Base-by-base conservation (phyloP, 768 basidiomycete genomes). In the Boletus edulis region DNA sequence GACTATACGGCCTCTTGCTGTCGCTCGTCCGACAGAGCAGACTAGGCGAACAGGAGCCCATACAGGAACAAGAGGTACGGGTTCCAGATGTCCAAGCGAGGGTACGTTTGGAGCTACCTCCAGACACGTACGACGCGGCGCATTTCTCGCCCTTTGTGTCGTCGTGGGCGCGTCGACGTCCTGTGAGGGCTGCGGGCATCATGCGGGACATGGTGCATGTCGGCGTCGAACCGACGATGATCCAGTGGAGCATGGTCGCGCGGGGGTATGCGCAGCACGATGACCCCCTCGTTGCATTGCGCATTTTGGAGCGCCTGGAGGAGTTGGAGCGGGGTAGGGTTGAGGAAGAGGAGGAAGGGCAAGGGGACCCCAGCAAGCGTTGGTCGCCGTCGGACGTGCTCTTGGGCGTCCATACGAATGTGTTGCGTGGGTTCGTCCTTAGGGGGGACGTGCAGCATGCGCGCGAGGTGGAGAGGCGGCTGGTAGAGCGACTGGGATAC, bases 131-230 rank as follows among this genome's bases (percentile, higher is more conserved):
- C 69, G 75, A 72, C 56, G 59, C 65, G 32, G 61, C 69, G 35
- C 72, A 74, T 56, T 89, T 87, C 62, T 80, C 75, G 1, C 76
- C 82, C 0, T 87, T 87, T 63, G 67, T 86, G 39, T 65, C 70
- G 35, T 66, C 65, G 18, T 70, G 82, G 60, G 73, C 74, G 48
- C 51, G 59, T 5, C 48, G 62, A 4, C 59, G 56, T 2, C 63
- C 75, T 1, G 45, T 60, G 5, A 63, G 65, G 29, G 81, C 78
- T 0, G 61, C 71, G 0, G 55, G 60, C 20, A 72, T 86, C 18
- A 48, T 87, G 38, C 58, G 58, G n/a, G 83, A 87, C 62, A 85
- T 88, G 82, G 44, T 73, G 4, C 48, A 61, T 8, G 61, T 78
- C 0, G 78, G 78, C 5, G 57, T 87, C 29, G 49, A 61, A 6